Evolutionary conservation across 2,329 filamentous ascomycete species (phyloP), one percentile per base, ranked within the genome.

Genomic region (Claviceps sp.): DNA sequence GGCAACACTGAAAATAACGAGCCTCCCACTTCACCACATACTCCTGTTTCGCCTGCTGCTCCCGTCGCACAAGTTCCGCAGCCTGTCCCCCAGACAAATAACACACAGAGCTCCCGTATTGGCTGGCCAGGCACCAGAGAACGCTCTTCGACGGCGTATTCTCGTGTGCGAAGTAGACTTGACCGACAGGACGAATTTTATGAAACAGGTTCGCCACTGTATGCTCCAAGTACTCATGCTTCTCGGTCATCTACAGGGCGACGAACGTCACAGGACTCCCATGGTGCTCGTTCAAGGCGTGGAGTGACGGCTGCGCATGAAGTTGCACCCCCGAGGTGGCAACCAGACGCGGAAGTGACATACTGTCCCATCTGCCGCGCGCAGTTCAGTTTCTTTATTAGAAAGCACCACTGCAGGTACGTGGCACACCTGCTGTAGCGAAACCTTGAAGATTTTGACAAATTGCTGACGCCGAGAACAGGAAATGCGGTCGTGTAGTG

Each of bases 401-500:
- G 91, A 56, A 94, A 94, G 64, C 91, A 97, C 69, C 91, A 97
- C 65, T 97, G 91, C 75, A 81, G 90, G 78, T 85, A 71, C 47
- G 11, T 43, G 18, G 43, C 20, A 34, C 26, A 16, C 14, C 26
- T 18, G 5, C 37, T 22, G 26, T 24, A 20, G 1, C 2, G 13
- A 18, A n/a, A 18, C 1, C 2, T 37, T 5, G 49, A 38, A 18
- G 38, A 5, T 8, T 37, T 2, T 7, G n/a, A 13, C 36, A 37
- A 16, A 26, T 30, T 36, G 50, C 58, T 61, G 46, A 63, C 46
- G 6, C 14, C n/a, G 14, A 20, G 4, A 3, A 20, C 47, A 86
- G 84, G 59, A 96, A 95, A 78, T 97, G 91, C 64, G 91, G 91
- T 46, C 77, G 89, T 55, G 90, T 97, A 8, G 91, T 97, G 24